A percentile compares a stretch with the other conserved stretches of the same genome.
Evolutionary conservation across 257 asterid species (phyloP).

Genomic region (Ehretia macrophylla): DNA sequence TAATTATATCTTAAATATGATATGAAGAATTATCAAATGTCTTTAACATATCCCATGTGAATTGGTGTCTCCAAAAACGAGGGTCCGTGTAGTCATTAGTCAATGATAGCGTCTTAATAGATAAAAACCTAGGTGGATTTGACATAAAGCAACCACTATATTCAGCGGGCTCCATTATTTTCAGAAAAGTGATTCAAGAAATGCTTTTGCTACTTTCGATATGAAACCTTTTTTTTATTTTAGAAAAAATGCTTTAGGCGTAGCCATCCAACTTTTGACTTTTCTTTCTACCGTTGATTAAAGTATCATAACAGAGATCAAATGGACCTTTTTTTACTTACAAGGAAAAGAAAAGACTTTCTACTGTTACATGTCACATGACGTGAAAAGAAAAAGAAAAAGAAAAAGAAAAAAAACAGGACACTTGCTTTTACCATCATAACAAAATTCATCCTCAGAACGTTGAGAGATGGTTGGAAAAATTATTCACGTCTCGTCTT

Average conservation of each 20-base stretch:
- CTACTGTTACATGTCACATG: too few species aligned
- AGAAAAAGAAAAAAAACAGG: too few species aligned
- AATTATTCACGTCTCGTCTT: too few species aligned
- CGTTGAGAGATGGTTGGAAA: too few species aligned
- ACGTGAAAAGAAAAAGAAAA: too few species aligned
- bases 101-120: constrained; percentile 43
- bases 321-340: too few species aligned
- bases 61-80: background rate
- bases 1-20: too few species aligned
- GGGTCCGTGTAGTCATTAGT: constrained; percentile 37
- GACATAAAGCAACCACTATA: constrained; percentile 22
- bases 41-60: background rate
- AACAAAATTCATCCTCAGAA: too few species aligned
- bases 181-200: constrained; percentile 29
- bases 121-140: constrained; percentile 15
- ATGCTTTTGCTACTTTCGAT: constrained; percentile 61
- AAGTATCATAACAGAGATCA: too few species aligned
- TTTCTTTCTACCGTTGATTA: background rate
- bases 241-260: constrained; percentile 39
- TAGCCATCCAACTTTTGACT: constrained; percentile 50
- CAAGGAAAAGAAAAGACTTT: too few species aligned
- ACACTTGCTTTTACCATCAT: too few species aligned
- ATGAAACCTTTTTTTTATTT: constrained; percentile 44
- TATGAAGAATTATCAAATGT: too few species aligned
- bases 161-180: constrained; percentile 27